Conservation (phyloP, 1,284 basidiomycete genomes). For the Grifola frondosa region DNA sequence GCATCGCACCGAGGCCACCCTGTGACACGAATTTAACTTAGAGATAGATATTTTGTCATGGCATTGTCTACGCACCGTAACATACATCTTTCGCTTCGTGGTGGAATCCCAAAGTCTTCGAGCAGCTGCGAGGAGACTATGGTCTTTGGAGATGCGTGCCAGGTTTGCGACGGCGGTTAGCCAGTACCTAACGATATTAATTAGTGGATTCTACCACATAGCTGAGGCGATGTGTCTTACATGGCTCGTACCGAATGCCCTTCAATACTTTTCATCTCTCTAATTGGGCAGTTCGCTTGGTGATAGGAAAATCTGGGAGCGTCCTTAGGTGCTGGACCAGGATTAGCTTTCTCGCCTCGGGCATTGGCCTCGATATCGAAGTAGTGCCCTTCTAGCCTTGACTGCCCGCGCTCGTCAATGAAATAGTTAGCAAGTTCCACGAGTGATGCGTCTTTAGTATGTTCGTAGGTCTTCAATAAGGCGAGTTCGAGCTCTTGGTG, state of each 20-base stretch:
- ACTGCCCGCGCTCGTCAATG: constrained; percentile 22
- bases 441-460: constrained; percentile 6
- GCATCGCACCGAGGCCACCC: constrained; percentile 23
- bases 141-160: constrained; percentile 17
- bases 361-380: constrained; percentile 22
- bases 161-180: constrained; percentile 21
- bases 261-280: constrained; percentile 15
- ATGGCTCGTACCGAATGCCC: constrained; percentile 24
- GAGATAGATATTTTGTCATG: too few relatives aligned
- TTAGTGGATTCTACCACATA: not conserved
- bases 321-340: constrained; percentile 17
- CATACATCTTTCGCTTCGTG: constrained; percentile 23
- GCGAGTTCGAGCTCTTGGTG: constrained; percentile 24
- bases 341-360: constrained; percentile 16
- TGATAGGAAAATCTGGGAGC: constrained; percentile 21
- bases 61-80: constrained; percentile 15
- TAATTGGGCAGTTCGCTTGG: constrained; percentile 18
- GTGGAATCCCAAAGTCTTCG: constrained; percentile 18
- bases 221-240: constrained; percentile 8
- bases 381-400: constrained; percentile 18
- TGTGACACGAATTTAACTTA: constrained; percentile 1
- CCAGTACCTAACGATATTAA: constrained; percentile 19
- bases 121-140: constrained; percentile 7
- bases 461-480: constrained; percentile 17
- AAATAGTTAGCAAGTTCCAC: constrained; percentile 20